These are phyloP conservation scores for Oenanthe sinensis DNA, from an alignment of 129 eudicot species.

Conservation along the genomic window DNA sequence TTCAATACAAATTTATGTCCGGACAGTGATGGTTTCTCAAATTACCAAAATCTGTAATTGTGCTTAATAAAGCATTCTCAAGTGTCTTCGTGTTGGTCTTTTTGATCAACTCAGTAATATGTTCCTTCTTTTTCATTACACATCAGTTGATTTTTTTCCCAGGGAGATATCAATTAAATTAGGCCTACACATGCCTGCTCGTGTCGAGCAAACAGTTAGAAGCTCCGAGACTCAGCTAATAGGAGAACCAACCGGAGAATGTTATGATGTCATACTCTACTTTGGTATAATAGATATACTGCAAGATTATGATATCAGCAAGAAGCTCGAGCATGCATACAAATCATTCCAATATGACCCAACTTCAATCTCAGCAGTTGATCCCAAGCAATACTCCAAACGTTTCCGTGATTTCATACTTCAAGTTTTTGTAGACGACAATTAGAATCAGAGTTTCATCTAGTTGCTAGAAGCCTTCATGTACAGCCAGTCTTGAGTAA, in stretches of 20 bases:
- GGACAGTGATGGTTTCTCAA: not conserved
- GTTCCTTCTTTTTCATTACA: not conserved
- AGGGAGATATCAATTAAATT: constrained; percentile 75
- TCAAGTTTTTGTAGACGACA: constrained; percentile 70
- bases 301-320: constrained; percentile 92
- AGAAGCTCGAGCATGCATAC: constrained; percentile 93
- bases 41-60: not conserved
- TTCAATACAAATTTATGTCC: too few relatives aligned
- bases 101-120: not conserved
- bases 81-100: not conserved
- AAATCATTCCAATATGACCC: constrained; percentile 90
- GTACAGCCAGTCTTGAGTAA: not conserved
- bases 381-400: constrained; percentile 85
- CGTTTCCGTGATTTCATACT: constrained; percentile 79
- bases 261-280: constrained; percentile 80
- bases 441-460: not conserved
- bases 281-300: constrained; percentile 89
- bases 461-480: not conserved
- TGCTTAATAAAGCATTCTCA: not conserved
- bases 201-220: constrained; percentile 70
- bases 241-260: constrained; percentile 34
- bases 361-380: constrained; percentile 89
- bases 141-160: constrained; percentile 7
- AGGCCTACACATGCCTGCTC: constrained; percentile 96
- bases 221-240: constrained; percentile 12